Evolutionary conservation across 2,329 filamentous ascomycete species (phyloP), one percentile per base, ranked within the genome.

Genomic region (Claviceps pazoutovae): DNA sequence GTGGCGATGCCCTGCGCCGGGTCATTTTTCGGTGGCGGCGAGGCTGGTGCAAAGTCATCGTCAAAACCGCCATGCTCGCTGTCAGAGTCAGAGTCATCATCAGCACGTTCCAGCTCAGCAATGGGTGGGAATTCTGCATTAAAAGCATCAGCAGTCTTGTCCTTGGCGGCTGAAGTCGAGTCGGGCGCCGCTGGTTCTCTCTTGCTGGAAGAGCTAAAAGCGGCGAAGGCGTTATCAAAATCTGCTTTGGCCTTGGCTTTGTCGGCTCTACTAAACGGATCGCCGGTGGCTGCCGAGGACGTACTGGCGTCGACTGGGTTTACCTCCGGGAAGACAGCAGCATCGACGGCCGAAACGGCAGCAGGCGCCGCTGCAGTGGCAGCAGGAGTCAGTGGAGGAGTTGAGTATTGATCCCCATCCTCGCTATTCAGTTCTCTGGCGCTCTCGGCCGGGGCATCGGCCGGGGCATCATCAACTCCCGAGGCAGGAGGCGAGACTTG

Each of bases 111-210:
- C 53, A 96, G 70, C 64, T 91, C 88, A n/a, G 84, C 83, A 54
- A 97, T 95, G 0, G 91, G 93, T 36, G 93, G 93, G 63, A 97
- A 97, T 64, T 97, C 93, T 21, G 80, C 76, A 61, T 82, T 77
- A 60, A 87, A 85, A 51, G 68, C 72, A 2, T 76, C 64, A 19
- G 71, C 71, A 2, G 69, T 62, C 55, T 75, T 75, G 39, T 65
- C 60, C 11, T 66, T 62, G n/a, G 17, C 14, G 5, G 14, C 62
- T 34, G 30, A 34, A 14, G 72, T 71, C 17, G 68, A 66, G 6
- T 62, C 55, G 5, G 66, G 56, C 53, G 71, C 74, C 50, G 71
- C 71, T 55, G 72, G 73, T 30, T 50, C 30, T 48, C 64, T 67
- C 60, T 77, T 78, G 59, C 74, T 75, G 47, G 73, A 16, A n/a